Evolutionary conservation across 1,139 yeast genomes (phyloP), one percentile per base, ranked within the genome.

Genomic region (Diutina neorugosa): DNA sequence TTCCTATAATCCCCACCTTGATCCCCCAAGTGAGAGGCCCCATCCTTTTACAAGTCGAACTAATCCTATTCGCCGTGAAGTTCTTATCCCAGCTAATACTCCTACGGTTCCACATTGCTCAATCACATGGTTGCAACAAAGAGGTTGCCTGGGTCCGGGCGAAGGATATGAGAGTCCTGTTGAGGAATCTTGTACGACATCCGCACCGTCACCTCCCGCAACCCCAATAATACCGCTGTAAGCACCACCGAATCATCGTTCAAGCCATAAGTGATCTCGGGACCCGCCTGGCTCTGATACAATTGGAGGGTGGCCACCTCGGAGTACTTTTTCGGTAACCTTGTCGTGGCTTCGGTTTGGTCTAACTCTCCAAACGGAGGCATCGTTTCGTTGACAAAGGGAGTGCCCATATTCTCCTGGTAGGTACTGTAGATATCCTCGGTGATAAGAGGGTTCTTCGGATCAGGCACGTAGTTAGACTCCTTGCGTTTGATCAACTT

Each of bases 331-430:
- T 66, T 70, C 14, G 76, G 76, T 2, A 71, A 54, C 1, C 68
- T 48, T 51, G 60, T 54, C n/a, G n/a, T 11, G 37, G 9, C 14
- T 11, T 31, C 37, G 14, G 25, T 14, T 53, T 66, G 53, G 52
- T 59, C 67, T 52, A 67, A 69, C 2, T 60, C 57, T 1, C 76
- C 77, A 61, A 74, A 74, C 1, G 78, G 78, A 0, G 78, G 79
- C 52, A 67, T 56, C 27, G 67, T 61, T 55, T 63, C 62, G 18
- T 76, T 70, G 14, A 70, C 62, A 55, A 65, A 69, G 12, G 58
- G 55, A 51, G 56, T 55, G 12, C 54, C 54, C 52, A 55, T 54
- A 2, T 53, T 44, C n/a, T 48, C 41, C 12, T 4, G 19, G 43
- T 31, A 34, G 37, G 49, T 55, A 9, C 46, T 44, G 20, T 55